Conservation (phyloP, 192 early-diverging fungal species). For the Rhizophlyctis rosea region DNA sequence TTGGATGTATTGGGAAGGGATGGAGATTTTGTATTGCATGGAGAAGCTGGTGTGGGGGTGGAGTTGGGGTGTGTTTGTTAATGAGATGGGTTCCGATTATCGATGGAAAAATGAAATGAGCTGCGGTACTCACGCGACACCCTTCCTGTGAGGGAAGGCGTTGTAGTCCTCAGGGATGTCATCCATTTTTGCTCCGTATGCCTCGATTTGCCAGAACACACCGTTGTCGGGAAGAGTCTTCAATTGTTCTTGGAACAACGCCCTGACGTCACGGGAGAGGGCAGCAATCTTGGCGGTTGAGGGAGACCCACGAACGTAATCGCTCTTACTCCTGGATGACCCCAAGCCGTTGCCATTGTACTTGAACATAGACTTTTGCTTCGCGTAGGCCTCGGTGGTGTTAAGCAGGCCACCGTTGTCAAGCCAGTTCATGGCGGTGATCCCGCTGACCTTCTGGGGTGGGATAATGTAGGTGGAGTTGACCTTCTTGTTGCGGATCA, state of each 20-base stretch:
- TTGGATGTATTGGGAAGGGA: background rate
- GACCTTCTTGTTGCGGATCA: background rate
- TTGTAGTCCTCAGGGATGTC: background rate
- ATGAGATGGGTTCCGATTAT: too few species aligned
- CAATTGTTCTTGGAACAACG: too few species aligned
- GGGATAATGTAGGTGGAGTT: background rate
- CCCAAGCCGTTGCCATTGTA: conserved; percentile 7
- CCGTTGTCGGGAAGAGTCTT: too few species aligned
- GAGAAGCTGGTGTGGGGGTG: background rate
- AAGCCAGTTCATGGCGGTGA: background rate
- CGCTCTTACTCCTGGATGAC: conserved; percentile 13
- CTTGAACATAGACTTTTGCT: conserved; percentile 3
- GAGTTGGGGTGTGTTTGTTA: too few species aligned
- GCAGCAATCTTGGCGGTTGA: background rate
- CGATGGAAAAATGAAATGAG: background rate
- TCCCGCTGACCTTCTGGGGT: background rate
- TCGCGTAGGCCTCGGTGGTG: conserved; percentile 1
- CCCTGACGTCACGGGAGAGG: conserved; percentile 14
- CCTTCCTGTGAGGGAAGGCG: conserved; percentile 3
- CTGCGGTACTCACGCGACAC: background rate
- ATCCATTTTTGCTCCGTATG: conserved; percentile 7
- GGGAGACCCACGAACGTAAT: conserved; percentile 2
- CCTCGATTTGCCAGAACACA: conserved; percentile 14
- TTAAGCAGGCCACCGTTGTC: background rate
- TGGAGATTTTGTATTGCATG: conserved; percentile 16